phyloP scores from a whole-genome alignment of 768 basidiomycete species.

The Cystobasidiopsis lactophilus region DNA sequence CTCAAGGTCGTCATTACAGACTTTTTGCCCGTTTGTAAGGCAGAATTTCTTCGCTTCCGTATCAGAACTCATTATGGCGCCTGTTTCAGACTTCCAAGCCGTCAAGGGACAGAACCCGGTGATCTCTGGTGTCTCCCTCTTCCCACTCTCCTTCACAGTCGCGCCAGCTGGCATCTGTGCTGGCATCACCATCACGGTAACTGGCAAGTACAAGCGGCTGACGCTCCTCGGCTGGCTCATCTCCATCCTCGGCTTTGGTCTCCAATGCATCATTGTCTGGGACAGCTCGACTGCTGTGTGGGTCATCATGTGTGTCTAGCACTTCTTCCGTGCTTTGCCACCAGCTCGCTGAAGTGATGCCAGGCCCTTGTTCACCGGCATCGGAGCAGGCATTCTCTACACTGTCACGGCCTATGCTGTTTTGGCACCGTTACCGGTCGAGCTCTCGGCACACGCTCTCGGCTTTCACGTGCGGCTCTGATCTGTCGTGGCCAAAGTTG shows the following conservation, averaged over 20 bases:
- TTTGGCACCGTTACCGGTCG: no score
- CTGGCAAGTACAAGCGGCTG: conserved; percentile 24
- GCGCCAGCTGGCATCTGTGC: conserved; percentile 27
- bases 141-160: conserved; percentile 26
- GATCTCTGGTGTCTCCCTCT: conserved; percentile 14
- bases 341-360: conserved; percentile 22
- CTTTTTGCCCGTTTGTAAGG: no score
- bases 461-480: conserved; percentile 16
- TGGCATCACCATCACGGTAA: not conserved
- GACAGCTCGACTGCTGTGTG: not conserved
- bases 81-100: conserved; percentile 27
- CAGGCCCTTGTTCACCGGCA: conserved; percentile 32
- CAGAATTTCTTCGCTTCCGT: no score
- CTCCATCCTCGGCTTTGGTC: conserved; percentile 24
- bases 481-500: not conserved
- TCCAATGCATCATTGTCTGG: conserved; percentile 24
- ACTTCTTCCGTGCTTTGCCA: conserved; percentile 19
- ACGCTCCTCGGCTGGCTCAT: conserved; percentile 27
- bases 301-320: not conserved
- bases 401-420: no score
- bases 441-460: conserved; percentile 25
- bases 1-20: no score
- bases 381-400: conserved; percentile 28
- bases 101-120: conserved; percentile 26
- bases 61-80: no score